A percentile compares a stretch with the other conserved stretches of the same genome.
Evolutionary conservation across 371 early-diverging fungal genomes (phyloP).

Genomic region (Massospora cicadina): DNA sequence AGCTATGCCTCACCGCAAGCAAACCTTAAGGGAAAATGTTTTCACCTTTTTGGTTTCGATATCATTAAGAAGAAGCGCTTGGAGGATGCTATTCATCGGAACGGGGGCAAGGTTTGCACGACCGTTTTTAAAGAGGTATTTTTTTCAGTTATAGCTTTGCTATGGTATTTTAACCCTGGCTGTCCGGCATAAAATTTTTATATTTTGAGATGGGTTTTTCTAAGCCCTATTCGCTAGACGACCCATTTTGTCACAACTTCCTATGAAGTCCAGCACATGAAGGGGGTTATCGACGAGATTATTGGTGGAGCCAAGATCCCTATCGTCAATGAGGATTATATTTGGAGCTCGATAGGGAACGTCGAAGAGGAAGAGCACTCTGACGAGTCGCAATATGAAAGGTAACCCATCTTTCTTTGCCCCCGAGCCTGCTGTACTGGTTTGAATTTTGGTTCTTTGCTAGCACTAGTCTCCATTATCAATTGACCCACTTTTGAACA

Average conservation of each 20-base stretch:
- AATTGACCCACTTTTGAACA: background rate
- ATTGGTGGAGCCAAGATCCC: conserved; percentile 5
- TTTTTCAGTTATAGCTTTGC: background rate
- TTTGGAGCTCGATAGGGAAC: conserved; percentile 6
- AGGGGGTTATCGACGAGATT: conserved; percentile 7
- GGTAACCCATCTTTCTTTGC: background rate
- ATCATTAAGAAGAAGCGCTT: conserved; percentile 7
- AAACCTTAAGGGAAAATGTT: conserved; percentile 9
- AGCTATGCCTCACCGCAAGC: background rate
- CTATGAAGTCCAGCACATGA: conserved; percentile 10
- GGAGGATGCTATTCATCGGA: conserved; percentile 1
- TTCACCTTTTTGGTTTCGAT: conserved; percentile 8
- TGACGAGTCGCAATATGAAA: background rate
- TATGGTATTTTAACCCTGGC: background rate
- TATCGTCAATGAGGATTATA: conserved; percentile 10
- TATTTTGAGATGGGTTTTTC: too few species aligned
- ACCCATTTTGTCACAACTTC: conserved; percentile 11
- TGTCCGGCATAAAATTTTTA: background rate
- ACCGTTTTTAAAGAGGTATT: conserved; percentile 4
- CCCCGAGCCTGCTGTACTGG: too few species aligned
- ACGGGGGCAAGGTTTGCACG: conserved; percentile 8
- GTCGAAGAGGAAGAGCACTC: background rate
- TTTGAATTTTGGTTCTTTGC: too few species aligned
- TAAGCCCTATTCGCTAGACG: background rate
- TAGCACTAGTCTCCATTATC: background rate